These are phyloP conservation scores for Limonium bicolor DNA, from an alignment of 148 eudicot genomes.

Conservation along the genomic window DNA sequence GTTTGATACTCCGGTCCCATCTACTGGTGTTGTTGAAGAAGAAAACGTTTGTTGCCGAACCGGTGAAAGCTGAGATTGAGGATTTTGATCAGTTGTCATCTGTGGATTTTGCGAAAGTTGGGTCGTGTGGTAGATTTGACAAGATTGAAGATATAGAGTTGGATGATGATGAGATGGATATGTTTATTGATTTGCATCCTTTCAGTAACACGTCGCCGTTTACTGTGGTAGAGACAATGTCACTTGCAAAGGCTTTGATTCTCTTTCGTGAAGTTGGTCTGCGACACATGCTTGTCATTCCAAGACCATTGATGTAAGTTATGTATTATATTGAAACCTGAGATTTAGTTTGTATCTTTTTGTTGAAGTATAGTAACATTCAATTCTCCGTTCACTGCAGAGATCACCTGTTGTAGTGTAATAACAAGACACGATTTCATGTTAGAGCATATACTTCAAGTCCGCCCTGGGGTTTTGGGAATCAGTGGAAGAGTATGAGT, in stretches of 20 bases:
- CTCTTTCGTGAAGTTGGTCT: slow-evolving; percentile 77
- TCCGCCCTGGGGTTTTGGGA: slow-evolving; percentile 39
- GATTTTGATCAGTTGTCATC: slow-evolving; percentile 44
- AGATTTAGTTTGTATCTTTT: neutral
- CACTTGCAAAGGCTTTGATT: slow-evolving; percentile 75
- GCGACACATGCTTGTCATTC: slow-evolving; percentile 70
- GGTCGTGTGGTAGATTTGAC: slow-evolving; percentile 42
- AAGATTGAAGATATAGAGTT: slow-evolving; percentile 44
- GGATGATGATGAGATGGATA: slow-evolving; percentile 56
- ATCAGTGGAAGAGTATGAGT: slow-evolving; percentile 51
- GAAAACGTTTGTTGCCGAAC: slow-evolving; percentile 52
- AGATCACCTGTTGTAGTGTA: slow-evolving; percentile 65
- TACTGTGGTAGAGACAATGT: slow-evolving; percentile 67
- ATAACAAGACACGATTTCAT: slow-evolving; percentile 95
- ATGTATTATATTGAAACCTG: neutral
- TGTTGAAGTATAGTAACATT: neutral
- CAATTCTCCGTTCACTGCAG: slow-evolving; percentile 28
- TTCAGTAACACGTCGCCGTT: slow-evolving; percentile 66
- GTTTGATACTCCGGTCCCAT: slow-evolving; percentile 55
- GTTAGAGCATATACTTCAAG: slow-evolving; percentile 62
- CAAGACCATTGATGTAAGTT: slow-evolving; percentile 52
- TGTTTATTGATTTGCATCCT: slow-evolving; percentile 73
- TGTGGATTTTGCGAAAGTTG: too few species aligned
- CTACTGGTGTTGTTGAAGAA: slow-evolving; percentile 51
- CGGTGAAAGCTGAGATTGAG: slow-evolving; percentile 37